Conservation (phyloP, 176 grass and related monocot genomes). For the Rhynchospora breviuscula region DNA sequence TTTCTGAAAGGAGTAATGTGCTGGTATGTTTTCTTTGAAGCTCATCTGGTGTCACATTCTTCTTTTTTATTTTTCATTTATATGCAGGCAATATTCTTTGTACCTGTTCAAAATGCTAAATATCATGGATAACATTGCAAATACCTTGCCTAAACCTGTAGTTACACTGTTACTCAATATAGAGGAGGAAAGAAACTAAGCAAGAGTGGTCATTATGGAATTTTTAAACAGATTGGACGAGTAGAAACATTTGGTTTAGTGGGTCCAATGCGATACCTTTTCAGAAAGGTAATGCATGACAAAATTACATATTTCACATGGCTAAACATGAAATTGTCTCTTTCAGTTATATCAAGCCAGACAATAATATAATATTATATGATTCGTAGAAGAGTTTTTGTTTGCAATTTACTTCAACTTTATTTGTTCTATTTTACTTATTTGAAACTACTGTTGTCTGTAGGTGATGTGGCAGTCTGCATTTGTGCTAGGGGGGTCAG, state of each 20-base stretch:
- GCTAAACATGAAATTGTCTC: background rate
- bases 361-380: background rate
- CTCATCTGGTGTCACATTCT: background rate
- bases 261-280: background rate
- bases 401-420: background rate
- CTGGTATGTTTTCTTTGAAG: conserved; percentile 22
- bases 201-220: background rate
- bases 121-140: background rate
- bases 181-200: background rate
- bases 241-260: background rate
- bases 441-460: conserved; percentile 6
- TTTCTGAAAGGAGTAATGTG: conserved; percentile 14
- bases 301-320: background rate
- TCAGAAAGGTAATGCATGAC: background rate
- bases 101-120: background rate
- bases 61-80: background rate
- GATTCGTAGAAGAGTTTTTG: background rate
- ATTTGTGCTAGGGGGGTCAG: conserved; percentile 4
- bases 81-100: background rate
- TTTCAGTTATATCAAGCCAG: background rate
- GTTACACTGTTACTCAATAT: background rate
- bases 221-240: background rate
- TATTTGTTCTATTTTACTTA: background rate
- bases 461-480: background rate
- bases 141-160: background rate